Conservation (phyloP, 1,139 yeast species). For the Fermentozyma sake region DNA sequence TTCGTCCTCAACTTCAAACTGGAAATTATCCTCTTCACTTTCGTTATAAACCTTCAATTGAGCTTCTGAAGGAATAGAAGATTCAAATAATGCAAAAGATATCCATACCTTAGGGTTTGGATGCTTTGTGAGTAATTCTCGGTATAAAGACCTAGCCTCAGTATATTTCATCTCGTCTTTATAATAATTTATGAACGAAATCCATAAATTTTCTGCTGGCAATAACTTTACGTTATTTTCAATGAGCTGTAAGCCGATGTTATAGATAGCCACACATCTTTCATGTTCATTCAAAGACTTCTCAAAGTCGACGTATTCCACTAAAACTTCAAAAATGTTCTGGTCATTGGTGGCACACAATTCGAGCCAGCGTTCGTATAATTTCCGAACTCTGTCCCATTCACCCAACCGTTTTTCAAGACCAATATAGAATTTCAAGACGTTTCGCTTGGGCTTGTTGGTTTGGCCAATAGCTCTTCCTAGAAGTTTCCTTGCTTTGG, state of each 20-base stretch:
- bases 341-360: slow-evolving; percentile 36
- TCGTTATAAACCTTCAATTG: slow-evolving; percentile 42
- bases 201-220: slow-evolving; percentile 30
- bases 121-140: slow-evolving; percentile 31
- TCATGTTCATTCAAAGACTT: slow-evolving; percentile 62
- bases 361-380: slow-evolving; percentile 69
- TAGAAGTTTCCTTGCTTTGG: slow-evolving; percentile 60
- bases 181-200: slow-evolving; percentile 52
- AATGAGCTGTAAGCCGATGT: slow-evolving; percentile 38
- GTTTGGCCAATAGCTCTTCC: slow-evolving; percentile 67
- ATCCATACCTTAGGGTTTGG: slow-evolving; percentile 54
- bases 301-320: slow-evolving; percentile 67
- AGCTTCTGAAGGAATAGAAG: slow-evolving; percentile 54
- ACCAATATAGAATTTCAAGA: slow-evolving; percentile 61
- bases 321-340: slow-evolving; percentile 34
- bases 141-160: slow-evolving; percentile 52
- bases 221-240: slow-evolving; percentile 6
- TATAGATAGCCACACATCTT: slow-evolving; percentile 59
- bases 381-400: slow-evolving; percentile 70
- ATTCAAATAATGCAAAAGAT: slow-evolving; percentile 66
- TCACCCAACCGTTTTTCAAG: slow-evolving; percentile 57
- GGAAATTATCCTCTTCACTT: slow-evolving; percentile 38
- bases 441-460: slow-evolving; percentile 52
- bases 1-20: slow-evolving; percentile 47
- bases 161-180: slow-evolving; percentile 56